phyloP scores from a whole-genome alignment of 2,329 filamentous ascomycete species.

The Colletotrichum gloeosporioides region DNA sequence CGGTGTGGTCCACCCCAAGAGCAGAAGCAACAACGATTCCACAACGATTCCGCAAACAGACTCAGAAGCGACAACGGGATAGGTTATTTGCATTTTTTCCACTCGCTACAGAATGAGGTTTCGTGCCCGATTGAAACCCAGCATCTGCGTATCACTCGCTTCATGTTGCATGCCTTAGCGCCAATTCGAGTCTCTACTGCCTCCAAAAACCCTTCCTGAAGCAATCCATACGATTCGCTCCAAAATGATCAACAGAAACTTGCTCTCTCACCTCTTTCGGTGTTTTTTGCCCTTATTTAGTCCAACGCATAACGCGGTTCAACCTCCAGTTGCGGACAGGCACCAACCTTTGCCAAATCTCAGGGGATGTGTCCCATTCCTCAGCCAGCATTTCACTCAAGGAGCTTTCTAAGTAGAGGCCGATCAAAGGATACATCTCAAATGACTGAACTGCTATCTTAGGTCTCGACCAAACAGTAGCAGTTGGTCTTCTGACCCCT shows the following conservation, averaged over 20 bases:
- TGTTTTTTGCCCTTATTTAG: not conserved
- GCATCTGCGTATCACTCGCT: not conserved
- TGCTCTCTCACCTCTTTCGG: not conserved
- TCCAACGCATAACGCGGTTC: not conserved
- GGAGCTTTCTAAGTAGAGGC: not conserved
- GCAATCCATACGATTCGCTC: not conserved
- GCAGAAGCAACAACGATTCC: not conserved
- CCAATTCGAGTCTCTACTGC: not conserved
- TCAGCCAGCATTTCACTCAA: not conserved
- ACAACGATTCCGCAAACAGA: not conserved
- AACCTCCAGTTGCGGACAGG: not conserved
- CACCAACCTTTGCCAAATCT: not conserved
- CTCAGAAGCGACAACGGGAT: not conserved
- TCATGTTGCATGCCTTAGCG: not conserved
- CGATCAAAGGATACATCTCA: not conserved
- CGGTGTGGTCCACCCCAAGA: not conserved
- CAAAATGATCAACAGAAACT: not conserved
- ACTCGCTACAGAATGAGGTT: not conserved
- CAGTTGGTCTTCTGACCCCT: not conserved
- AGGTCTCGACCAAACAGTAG: not conserved
- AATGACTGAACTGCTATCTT: not conserved
- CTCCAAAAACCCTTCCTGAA: not conserved
- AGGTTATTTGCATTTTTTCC: not conserved
- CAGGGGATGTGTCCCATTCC: not conserved
- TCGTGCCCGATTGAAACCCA: not conserved